Base-by-base conservation (phyloP, 1,284 basidiomycete species). In the Coriolopsis trogii region DNA sequence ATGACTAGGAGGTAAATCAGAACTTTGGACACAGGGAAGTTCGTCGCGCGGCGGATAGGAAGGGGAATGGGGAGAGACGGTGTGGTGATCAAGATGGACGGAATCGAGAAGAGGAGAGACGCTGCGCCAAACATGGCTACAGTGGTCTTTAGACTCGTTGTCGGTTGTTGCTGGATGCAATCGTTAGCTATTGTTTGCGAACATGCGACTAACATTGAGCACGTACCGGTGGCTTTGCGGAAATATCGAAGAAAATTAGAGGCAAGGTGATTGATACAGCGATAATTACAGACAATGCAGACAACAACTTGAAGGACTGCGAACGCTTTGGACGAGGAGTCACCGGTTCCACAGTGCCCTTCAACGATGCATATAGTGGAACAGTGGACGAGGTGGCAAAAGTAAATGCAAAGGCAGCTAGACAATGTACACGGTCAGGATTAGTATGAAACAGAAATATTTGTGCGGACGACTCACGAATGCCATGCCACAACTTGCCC, bases 351-450 rank as follows among this genome's bases (percentile, higher is more conserved):
- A 70, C 67, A 12, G 73, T 69, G 24, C 76, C 76, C 51, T 77
- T 76, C 38, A 88, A 65, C 3, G 85, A 80, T 34, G 80, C 75
- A 57, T 86, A 87, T 45, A 89, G 66, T 10, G 85, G 79, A 8
- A 89, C 72, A 3, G 86, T 85, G 52, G 79, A 78, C 7, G 80
- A 72, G 0, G 87, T 82, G 15, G 82, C 76, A 61, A 87, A 89
- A 12, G 82, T 73, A 61, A 89, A 89, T 6, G 81, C 78, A 25
- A 76, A 77, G 3, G 73, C 73, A 33, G 74, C 85, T 82, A 58
- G 50, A 5, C 13, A 38, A 34, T 3, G 12, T 3, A 18, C 26
- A 8, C 15, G 10, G 30, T 18, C 16, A 7, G 8, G 2, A 20
- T 20, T 6, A 9, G 9, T 21, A 25, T 21, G 3, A 46, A n/a